A percentile compares a stretch with the other conserved stretches of the same genome.
These are phyloP conservation scores for Neocallimastix lanati DNA, from an alignment of 192 early-diverging fungal genomes.

Conservation along the genomic window DNA sequence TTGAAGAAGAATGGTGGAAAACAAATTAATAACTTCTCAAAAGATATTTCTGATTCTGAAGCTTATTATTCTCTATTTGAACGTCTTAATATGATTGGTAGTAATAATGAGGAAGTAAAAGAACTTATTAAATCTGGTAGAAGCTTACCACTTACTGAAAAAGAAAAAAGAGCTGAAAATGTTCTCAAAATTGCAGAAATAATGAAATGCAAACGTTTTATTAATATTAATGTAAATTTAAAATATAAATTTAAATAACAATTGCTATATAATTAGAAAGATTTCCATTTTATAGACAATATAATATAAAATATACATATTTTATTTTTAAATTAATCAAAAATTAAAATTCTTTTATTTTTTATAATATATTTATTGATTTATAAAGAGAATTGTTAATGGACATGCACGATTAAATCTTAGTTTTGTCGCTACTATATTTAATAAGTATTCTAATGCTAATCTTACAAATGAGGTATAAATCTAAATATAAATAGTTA, in stretches of 20 bases:
- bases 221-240: neutral
- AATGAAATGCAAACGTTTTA: neutral
- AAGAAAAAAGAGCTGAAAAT: neutral
- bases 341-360: no score
- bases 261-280: no score
- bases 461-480: neutral
- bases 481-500: neutral
- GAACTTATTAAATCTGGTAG: neutral
- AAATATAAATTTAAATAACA: neutral
- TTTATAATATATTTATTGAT: neutral
- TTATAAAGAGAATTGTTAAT: neutral
- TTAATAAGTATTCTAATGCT: neutral
- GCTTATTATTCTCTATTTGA: neutral
- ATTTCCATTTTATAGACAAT: no score
- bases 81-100: neutral
- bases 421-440: neutral
- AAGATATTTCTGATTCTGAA: neutral
- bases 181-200: neutral
- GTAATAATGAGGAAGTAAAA: neutral
- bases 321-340: no score
- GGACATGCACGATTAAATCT: neutral
- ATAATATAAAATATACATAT: no score
- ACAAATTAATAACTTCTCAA: neutral
- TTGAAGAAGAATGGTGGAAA: conserved; percentile 62
- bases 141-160: neutral